Conservation (phyloP, 2,329 filamentous ascomycete genomes). For the Fusarium brachygibbosum region DNA sequence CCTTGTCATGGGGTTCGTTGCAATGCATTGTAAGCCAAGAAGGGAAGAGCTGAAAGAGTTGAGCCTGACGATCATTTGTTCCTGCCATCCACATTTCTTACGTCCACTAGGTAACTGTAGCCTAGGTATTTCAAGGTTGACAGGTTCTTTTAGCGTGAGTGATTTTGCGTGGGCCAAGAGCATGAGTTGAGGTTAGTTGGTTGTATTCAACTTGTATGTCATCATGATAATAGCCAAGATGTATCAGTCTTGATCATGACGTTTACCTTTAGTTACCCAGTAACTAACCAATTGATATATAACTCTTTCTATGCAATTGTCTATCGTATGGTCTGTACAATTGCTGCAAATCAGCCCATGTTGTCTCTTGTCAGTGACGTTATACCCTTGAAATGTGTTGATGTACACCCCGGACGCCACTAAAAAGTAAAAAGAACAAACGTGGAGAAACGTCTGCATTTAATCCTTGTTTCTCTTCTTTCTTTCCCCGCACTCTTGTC, state of each 20-base stretch:
- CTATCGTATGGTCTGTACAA: not conserved
- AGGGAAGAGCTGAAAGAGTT: conserved; percentile 29
- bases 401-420: conserved; percentile 36
- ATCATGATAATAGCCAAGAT: conserved; percentile 19
- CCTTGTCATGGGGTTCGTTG: conserved; percentile 6
- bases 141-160: not conserved
- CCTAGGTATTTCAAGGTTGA: conserved; percentile 19
- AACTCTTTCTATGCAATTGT: not conserved
- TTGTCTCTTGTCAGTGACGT: conserved; percentile 27
- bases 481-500: conserved; percentile 41
- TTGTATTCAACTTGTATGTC: not conserved
- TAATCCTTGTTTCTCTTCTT: conserved; percentile 28
- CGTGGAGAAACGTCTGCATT: conserved; percentile 36
- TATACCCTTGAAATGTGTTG: conserved; percentile 2
- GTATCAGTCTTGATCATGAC: not conserved
- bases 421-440: conserved; percentile 21
- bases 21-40: conserved; percentile 26
- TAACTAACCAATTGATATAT: not conserved
- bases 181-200: not conserved
- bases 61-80: conserved; percentile 34
- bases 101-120: not conserved
- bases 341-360: not conserved
- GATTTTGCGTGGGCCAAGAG: conserved; percentile 18
- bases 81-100: not conserved
- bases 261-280: not conserved